Evolutionary conservation across 495 filamentous ascomycete species (phyloP).

Genomic region (Wilcoxina mikolae): DNA sequence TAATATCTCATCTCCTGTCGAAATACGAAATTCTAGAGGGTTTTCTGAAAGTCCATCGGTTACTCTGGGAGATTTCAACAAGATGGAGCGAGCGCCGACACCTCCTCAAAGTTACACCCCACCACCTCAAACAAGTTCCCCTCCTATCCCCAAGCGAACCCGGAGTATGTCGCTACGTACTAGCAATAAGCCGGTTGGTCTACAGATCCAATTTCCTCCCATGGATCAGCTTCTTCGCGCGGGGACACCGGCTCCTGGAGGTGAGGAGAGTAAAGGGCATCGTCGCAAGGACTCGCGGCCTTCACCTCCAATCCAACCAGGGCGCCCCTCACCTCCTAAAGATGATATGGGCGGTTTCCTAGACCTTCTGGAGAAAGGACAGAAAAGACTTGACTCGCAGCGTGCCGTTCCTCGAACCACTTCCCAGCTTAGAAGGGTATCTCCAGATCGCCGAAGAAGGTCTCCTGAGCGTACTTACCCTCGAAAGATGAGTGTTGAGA

Average conservation of each 20-base stretch:
- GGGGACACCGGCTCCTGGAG: conserved; percentile 21
- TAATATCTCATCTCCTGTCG: conserved; percentile 23
- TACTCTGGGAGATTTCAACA: conserved; percentile 16
- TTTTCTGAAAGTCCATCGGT: conserved; percentile 19
- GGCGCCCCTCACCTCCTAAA: conserved; percentile 32
- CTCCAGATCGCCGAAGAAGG: conserved; percentile 33
- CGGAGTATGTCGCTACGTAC: background rate
- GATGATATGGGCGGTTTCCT: conserved; percentile 36
- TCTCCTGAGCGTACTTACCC: conserved; percentile 27
- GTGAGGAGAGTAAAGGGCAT: background rate
- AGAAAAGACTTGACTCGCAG: conserved; percentile 31
- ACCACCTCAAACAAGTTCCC: background rate
- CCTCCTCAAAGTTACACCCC: background rate
- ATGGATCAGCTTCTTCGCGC: conserved; percentile 40
- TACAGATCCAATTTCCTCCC: conserved; percentile 57
- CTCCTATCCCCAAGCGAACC: background rate
- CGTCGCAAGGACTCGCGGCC: conserved; percentile 26
- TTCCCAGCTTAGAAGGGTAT: conserved; percentile 39
- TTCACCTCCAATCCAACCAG: conserved; percentile 36
- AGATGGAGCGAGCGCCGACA: conserved; percentile 1
- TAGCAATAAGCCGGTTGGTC: conserved; percentile 38
- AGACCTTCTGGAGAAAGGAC: conserved; percentile 31
- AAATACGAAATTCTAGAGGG: conserved; percentile 18
- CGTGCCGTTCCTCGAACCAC: conserved; percentile 31
- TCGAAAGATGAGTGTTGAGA: conserved; percentile 41